Base-by-base conservation (phyloP, 768 basidiomycete genomes). In the Polyporus arcularius region DNA sequence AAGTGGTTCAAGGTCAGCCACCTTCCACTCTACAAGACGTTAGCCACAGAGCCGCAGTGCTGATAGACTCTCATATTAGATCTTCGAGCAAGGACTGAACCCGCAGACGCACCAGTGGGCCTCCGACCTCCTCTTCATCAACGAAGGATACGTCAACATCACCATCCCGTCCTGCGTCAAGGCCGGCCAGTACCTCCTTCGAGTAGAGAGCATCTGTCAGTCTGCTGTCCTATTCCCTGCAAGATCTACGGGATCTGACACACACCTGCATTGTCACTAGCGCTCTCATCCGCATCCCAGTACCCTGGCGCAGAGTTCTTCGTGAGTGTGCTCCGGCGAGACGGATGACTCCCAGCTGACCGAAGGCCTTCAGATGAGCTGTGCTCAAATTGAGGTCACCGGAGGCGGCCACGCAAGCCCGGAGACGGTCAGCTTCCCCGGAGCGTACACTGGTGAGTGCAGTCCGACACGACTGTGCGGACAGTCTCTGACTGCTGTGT, bases 261-360 rank as follows among this genome's bases (percentile, higher is more conserved):
- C 30, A 4, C 21, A 38, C 31, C 18, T 28, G 26, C 18, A 41
- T 35, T n/a, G 16, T 6, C n/a, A 21, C 4, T 42, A 82, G 81
- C 80, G 48, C 70, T 83, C 46, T 80, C 79, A 60, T 76, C 70
- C 12, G 81, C 80, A 0, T 55, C 64, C 4, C 73, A 67, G 4
- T 83, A 83, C 65, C 82, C 81, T 39, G 84, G 84, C 32, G 84
- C 84, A 15, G 80, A 85, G 59, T 76, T 86, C 74, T 86, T 83
- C 63, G 82, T 65, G 31, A 53, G 60, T 40, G 11, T 9, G 21
- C 21, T 26, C 21, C 21, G 21, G 21, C 21, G 21, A 26, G 21
- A 26, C 21, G 21, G 15, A n/a, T 41, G 14, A 26, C 10, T 11
- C 30, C 50, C 26, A 18, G n/a, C 30, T 28, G 14, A 26, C 5